Evolutionary conservation across 2,329 filamentous ascomycete species (phyloP).

Genomic region (Periconia sp.): DNA sequence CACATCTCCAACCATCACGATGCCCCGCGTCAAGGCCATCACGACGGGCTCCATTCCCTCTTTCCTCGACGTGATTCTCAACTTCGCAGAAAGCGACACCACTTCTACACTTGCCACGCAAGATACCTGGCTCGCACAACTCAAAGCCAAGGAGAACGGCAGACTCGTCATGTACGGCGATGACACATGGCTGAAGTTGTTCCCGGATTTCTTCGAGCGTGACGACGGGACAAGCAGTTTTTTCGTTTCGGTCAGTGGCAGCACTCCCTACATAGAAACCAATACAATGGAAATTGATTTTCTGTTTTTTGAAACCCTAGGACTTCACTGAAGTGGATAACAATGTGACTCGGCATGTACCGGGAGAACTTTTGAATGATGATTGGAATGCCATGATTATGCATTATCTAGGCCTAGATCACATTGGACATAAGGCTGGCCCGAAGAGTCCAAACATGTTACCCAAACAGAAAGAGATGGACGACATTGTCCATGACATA

Average conservation of each 20-base stretch:
- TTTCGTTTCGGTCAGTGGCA: slow-evolving; percentile 81
- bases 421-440: slow-evolving; percentile 96
- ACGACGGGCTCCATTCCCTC: slow-evolving; percentile 98
- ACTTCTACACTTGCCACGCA: slow-evolving; percentile 83
- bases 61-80: slow-evolving; percentile 94
- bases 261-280: slow-evolving; percentile 33
- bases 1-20: slow-evolving; percentile 95
- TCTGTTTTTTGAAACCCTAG: slow-evolving; percentile 48
- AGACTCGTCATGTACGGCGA: slow-evolving; percentile 95
- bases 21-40: slow-evolving; percentile 96
- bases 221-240: slow-evolving; percentile 95
- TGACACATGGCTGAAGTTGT: slow-evolving; percentile 97
- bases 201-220: slow-evolving; percentile 83
- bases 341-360: slow-evolving; percentile 91
- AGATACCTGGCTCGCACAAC: slow-evolving; percentile 94
- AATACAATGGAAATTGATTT: slow-evolving; percentile 36
- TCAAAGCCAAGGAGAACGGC: slow-evolving; percentile 66
- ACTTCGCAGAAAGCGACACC: slow-evolving; percentile 92
- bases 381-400: slow-evolving; percentile 95
- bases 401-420: slow-evolving; percentile 93
- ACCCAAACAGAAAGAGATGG: slow-evolving; percentile 94
- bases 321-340: slow-evolving; percentile 98
- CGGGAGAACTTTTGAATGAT: slow-evolving; percentile 69
- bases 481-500: slow-evolving; percentile 73
- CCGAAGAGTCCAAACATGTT: slow-evolving; percentile 87